Evolutionary conservation across 1,139 yeast genomes (phyloP).

Genomic region (Candida albicans): DNA sequence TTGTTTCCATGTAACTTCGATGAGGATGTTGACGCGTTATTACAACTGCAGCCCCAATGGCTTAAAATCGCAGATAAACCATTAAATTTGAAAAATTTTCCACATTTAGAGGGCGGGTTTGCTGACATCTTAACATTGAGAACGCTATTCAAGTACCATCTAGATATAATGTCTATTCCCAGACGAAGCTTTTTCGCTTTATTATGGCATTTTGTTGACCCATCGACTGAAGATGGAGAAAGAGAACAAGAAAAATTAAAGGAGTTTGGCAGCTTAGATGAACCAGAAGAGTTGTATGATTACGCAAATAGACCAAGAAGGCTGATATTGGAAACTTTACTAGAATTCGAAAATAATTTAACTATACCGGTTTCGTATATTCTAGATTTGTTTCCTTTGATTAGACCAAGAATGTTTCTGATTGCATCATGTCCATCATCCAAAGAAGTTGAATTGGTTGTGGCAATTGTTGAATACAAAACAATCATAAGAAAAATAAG

Average conservation of each 20-base stretch:
- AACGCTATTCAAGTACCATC: constrained; percentile 70
- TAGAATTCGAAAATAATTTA: constrained; percentile 72
- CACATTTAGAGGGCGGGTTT: constrained; percentile 57
- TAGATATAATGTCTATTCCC: constrained; percentile 83
- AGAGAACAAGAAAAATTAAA: constrained; percentile 72
- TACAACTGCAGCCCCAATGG: constrained; percentile 75
- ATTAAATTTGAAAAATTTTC: constrained; percentile 26
- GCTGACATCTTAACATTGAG: constrained; percentile 62
- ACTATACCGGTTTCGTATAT: constrained; percentile 72
- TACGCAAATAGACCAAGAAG: constrained; percentile 91
- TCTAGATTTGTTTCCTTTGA: constrained; percentile 72
- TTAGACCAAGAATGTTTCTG: constrained; percentile 81
- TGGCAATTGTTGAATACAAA: constrained; percentile 84
- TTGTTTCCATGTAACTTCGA: constrained; percentile 74
- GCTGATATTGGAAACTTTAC: constrained; percentile 77
- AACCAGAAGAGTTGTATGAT: constrained; percentile 77
- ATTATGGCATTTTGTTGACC: constrained; percentile 71
- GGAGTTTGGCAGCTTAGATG: constrained; percentile 74
- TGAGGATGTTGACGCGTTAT: constrained; percentile 60
- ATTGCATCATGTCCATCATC: constrained; percentile 63
- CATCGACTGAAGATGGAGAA: constrained; percentile 36
- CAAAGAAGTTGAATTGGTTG: constrained; percentile 56
- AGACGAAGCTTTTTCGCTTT: constrained; percentile 74
- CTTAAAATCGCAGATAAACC: constrained; percentile 62
- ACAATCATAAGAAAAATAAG: constrained; percentile 78